phyloP scores from a whole-genome alignment of 139 green algal species.

The Limnomonas spitsbergensis region DNA sequence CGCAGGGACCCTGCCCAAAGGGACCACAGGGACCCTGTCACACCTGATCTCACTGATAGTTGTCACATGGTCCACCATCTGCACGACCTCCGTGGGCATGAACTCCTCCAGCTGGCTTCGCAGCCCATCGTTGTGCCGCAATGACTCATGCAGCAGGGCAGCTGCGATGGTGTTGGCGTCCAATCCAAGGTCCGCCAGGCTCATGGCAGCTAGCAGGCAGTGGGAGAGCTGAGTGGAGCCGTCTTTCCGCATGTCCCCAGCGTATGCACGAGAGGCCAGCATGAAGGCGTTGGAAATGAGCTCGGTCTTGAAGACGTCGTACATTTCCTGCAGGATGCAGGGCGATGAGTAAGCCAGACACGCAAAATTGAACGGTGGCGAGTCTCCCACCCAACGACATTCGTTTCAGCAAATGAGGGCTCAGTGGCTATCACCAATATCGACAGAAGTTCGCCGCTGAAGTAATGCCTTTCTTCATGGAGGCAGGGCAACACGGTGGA shows the following conservation, averaged over 20 bases:
- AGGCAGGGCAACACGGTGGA: too few species aligned
- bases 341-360: background rate
- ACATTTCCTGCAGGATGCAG: constrained; percentile 24
- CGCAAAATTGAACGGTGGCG: too few species aligned
- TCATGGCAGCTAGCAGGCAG: constrained; percentile 46
- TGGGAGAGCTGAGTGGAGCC: constrained; percentile 54
- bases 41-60: constrained; percentile 43
- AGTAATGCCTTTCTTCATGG: too few species aligned
- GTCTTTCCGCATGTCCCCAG: constrained; percentile 43
- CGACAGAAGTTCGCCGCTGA: too few species aligned
- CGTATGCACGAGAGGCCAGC: constrained; percentile 43
- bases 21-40: too few species aligned
- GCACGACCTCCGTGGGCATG: constrained; percentile 46
- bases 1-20: too few species aligned
- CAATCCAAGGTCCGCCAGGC: constrained; percentile 47
- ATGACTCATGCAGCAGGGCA: constrained; percentile 64
- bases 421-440: too few species aligned
- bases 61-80: constrained; percentile 47
- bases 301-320: constrained; percentile 32
- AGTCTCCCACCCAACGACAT: too few species aligned
- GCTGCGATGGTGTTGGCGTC: constrained; percentile 62
- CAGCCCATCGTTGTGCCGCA: constrained; percentile 47
- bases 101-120: constrained; percentile 52
- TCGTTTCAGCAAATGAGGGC: too few species aligned
- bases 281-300: constrained; percentile 34